A percentile compares a stretch with the other conserved stretches of the same genome.
Evolutionary conservation across 495 filamentous ascomycete genomes (phyloP).

Genomic region (Hypoxylon lienhwacheense): DNA sequence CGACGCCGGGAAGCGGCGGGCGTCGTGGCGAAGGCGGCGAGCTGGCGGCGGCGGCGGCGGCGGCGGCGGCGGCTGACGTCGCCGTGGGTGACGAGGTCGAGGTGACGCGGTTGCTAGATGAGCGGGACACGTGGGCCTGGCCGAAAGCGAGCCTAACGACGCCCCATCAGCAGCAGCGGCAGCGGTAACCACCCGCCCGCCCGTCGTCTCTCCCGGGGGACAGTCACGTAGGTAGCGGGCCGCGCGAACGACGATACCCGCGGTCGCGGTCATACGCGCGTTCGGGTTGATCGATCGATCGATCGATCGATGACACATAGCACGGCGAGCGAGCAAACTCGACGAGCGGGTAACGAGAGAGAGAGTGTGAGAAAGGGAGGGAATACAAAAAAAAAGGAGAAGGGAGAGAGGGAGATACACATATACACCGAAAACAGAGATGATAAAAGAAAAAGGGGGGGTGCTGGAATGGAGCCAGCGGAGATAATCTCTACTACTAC

Average conservation of each 20-base stretch:
- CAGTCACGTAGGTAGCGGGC: too few species aligned
- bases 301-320: too few species aligned
- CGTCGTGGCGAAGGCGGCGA: constrained; percentile 84
- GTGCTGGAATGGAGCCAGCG: constrained; percentile 16
- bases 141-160: constrained; percentile 32
- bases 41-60: constrained; percentile 29
- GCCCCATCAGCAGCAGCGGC: too few species aligned
- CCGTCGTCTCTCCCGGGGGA: too few species aligned
- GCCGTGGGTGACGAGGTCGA: constrained; percentile 70
- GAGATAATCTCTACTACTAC: background rate
- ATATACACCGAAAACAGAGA: background rate
- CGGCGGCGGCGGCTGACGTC: constrained; percentile 38
- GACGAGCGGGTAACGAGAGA: too few species aligned
- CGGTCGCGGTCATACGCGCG: too few species aligned
- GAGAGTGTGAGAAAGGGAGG: background rate
- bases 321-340: too few species aligned
- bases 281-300: too few species aligned
- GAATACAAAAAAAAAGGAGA: background rate
- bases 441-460: background rate
- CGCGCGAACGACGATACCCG: too few species aligned
- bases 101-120: constrained; percentile 59
- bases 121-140: constrained; percentile 61
- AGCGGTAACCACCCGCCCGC: too few species aligned
- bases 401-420: background rate
- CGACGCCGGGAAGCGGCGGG: constrained; percentile 70